Evolutionary conservation across 495 filamentous ascomycete species (phyloP).

Genomic region (Chaetomium fimeti): DNA sequence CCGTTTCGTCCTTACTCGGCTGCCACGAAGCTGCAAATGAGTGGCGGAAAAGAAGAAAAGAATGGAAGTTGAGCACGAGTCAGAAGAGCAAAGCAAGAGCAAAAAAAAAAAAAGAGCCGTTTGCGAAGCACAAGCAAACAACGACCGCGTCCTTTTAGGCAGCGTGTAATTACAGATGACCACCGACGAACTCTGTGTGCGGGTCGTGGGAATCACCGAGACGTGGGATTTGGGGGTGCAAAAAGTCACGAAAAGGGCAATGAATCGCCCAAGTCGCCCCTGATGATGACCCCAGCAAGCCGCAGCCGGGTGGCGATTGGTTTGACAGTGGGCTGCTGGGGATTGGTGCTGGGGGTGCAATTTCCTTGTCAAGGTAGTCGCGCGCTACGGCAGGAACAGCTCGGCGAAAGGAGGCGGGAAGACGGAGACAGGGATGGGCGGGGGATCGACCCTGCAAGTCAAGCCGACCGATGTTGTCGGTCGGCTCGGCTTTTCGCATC

Average conservation of each 20-base stretch:
- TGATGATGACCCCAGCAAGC: neutral
- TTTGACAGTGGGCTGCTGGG: slow-evolving; percentile 3
- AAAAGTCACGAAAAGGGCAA: slow-evolving; percentile 3
- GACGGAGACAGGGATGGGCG: slow-evolving; percentile 7
- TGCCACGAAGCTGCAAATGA: slow-evolving; percentile 11
- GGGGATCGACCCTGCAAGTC: slow-evolving; percentile 15
- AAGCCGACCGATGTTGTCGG: neutral
- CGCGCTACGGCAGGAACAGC: slow-evolving; percentile 39
- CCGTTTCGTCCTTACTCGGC: slow-evolving; percentile 1
- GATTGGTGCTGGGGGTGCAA: slow-evolving; percentile 19
- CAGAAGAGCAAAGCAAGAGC: neutral
- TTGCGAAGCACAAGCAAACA: neutral
- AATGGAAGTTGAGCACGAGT: slow-evolving; percentile 8
- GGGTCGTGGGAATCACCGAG: slow-evolving; percentile 2
- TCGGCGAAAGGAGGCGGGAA: slow-evolving; percentile 17
- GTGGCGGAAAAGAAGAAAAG: slow-evolving; percentile 3
- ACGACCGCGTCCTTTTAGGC: neutral
- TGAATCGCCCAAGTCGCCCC: neutral
- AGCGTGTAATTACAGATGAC: slow-evolving; percentile 6
- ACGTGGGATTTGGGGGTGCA: neutral
- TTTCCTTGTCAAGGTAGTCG: slow-evolving; percentile 32
- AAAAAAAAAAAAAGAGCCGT: neutral
- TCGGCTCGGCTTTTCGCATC: neutral
- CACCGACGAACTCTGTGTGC: slow-evolving; percentile 4
- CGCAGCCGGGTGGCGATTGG: slow-evolving; percentile 17